These are phyloP conservation scores for Collybiopsis luxurians DNA, from an alignment of 768 basidiomycete genomes.

Conservation along the genomic window DNA sequence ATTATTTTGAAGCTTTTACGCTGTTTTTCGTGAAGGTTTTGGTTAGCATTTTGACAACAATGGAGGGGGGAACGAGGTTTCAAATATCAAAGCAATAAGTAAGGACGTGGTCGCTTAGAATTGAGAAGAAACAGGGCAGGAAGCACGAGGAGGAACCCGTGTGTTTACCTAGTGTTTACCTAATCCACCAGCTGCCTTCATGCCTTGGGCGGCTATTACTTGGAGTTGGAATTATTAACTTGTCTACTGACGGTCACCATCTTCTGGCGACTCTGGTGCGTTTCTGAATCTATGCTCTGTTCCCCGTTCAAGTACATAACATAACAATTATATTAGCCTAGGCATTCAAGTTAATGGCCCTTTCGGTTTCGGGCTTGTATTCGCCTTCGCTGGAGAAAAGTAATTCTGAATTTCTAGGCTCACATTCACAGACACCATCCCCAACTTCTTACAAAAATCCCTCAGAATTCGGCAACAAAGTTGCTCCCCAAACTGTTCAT, in stretches of 20 bases:
- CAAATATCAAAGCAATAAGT: too few species aligned
- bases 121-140: too few species aligned
- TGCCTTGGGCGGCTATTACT: too few species aligned
- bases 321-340: background rate
- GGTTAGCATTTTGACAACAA: too few species aligned
- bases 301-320: background rate
- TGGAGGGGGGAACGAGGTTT: too few species aligned
- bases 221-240: background rate
- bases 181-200: too few species aligned
- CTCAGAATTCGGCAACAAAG: background rate
- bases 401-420: constrained; percentile 1
- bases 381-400: constrained; percentile 3
- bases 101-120: too few species aligned
- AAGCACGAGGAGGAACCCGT: too few species aligned
- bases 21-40: background rate
- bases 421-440: background rate
- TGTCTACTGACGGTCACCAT: background rate
- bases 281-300: background rate
- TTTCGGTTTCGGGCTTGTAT: constrained; percentile 7
- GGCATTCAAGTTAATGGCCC: constrained; percentile 2
- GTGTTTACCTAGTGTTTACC: too few species aligned
- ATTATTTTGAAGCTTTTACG: background rate
- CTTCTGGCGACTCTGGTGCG: background rate
- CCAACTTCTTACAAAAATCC: constrained; percentile 1
- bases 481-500: background rate